Conservation (phyloP, 2,329 filamentous ascomycete genomes). For the Exophiala calicioides region DNA sequence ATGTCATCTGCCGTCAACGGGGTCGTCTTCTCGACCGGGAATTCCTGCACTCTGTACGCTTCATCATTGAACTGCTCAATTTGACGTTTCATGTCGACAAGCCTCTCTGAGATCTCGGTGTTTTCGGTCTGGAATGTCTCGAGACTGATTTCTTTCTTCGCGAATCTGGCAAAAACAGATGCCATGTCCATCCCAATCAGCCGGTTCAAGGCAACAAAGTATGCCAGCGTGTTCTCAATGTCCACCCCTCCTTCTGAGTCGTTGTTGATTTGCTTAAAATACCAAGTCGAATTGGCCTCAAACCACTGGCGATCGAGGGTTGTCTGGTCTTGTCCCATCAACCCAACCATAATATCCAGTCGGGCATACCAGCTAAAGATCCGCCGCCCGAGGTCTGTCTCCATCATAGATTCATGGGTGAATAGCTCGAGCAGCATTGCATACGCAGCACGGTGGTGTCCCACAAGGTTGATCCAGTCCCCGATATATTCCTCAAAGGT, state of each 20-base stretch:
- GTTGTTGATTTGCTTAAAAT: conserved; percentile 57
- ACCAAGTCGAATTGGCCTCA: conserved; percentile 62
- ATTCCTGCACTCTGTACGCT: conserved; percentile 64
- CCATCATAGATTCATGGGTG: conserved; percentile 71
- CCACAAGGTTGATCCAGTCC: conserved; percentile 91
- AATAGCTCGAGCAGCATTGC: conserved; percentile 77
- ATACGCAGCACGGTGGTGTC: conserved; percentile 87
- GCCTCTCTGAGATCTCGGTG: conserved; percentile 49
- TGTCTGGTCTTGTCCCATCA: conserved; percentile 77
- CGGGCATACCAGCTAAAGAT: conserved; percentile 87
- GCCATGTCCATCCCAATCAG: conserved; percentile 80
- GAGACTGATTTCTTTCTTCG: conserved; percentile 57
- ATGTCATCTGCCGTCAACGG: conserved; percentile 64
- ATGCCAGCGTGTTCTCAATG: conserved; percentile 66
- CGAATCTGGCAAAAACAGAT: conserved; percentile 69
- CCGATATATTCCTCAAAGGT: conserved; percentile 96
- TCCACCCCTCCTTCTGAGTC: conserved; percentile 57
- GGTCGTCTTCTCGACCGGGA: conserved; percentile 51
- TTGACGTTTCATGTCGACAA: conserved; percentile 46
- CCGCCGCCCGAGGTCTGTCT: conserved; percentile 69
- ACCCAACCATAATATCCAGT: conserved; percentile 80
- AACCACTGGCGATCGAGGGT: conserved; percentile 80
- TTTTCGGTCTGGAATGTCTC: conserved; percentile 68
- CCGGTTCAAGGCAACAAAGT: conserved; percentile 65
- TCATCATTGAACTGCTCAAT: conserved; percentile 67